Evolutionary conservation across 2,329 filamentous ascomycete species (phyloP), one percentile per base, ranked within the genome.

Genomic region (Monosporascus sp.): DNA sequence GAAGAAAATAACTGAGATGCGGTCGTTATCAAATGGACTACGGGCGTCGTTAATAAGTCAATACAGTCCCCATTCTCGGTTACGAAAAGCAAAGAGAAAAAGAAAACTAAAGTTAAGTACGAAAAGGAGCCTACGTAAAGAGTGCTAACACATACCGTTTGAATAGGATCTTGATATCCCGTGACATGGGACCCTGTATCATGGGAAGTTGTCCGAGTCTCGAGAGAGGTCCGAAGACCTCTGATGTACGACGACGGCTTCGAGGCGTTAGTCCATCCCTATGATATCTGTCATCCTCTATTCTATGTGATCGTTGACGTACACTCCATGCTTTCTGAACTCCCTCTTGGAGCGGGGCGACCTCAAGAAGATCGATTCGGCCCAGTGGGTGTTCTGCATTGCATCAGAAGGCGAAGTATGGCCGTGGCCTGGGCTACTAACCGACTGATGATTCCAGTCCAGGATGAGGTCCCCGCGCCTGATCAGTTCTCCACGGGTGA

Each of bases 281-380:
- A 35, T 35, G 31, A 35, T 35, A 35, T 35, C 11, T 14, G 31
- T 14, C 9, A 35, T 35, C 31, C 31, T 14, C 14, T 14, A 44
- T 3, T 7, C 38, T 27, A 52, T 7, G 7, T 3, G 24, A 20
- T 43, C 7, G 22, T 48, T 54, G 52, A 62, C 69, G 66, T 57
- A 74, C 72, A 56, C 54, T 62, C 62, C 61, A 48, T 63, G 65
- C 54, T 76, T 70, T 58, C 74, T 76, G 49, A 84, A 66, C 5
- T 73, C 70, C 5, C 79, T 83, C 14, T 76, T 71, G 11, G 74
- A 76, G 0, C 80, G 74, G 39, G 82, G 67, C 0, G 78, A 77
- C 20, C 77, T 70, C 1, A 78, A 78, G 57, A 86, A 85, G 24
- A 86, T 82, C 41, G 79, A 74, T 59, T 83, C 77, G 6, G 82